Conservation (phyloP, 2,329 filamentous ascomycete species). For the Penicillium sp. region DNA sequence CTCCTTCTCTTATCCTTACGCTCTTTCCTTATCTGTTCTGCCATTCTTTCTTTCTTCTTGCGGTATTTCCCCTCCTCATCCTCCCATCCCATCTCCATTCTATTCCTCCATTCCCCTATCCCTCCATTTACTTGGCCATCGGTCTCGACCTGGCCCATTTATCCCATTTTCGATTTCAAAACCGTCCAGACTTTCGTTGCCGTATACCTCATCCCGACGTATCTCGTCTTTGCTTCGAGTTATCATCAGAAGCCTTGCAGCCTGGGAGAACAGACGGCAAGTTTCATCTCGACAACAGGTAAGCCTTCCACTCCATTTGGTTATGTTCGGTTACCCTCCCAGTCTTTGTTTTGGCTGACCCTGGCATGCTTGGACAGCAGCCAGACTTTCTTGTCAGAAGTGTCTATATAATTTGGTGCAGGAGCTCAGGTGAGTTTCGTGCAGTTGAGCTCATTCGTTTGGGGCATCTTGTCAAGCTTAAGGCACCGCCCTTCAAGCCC, state of each 20-base stretch:
- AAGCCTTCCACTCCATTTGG: background rate
- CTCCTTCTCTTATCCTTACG: background rate
- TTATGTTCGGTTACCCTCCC: background rate
- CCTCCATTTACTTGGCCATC: slow-evolving; percentile 24
- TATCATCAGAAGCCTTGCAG: background rate
- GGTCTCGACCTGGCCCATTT: slow-evolving; percentile 2
- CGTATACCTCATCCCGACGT: background rate
- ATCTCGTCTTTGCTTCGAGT: background rate
- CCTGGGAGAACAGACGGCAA: background rate
- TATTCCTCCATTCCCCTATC: slow-evolving; percentile 15
- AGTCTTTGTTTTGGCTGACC: background rate
- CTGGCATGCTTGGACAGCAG: background rate
- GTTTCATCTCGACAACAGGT: background rate
- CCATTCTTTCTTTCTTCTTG: slow-evolving; percentile 4
- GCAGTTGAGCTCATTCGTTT: background rate
- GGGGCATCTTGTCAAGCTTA: background rate
- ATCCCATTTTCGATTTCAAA: background rate
- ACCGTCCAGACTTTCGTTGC: slow-evolving; percentile 6
- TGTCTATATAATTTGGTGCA: slow-evolving; percentile 6
- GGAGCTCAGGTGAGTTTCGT: slow-evolving; percentile 1
- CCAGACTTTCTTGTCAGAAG: background rate
- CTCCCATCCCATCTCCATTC: slow-evolving; percentile 32
- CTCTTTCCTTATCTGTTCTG: background rate
- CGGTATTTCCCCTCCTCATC: slow-evolving; percentile 13
- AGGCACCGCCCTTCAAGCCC: background rate